Base-by-base conservation (phyloP, 768 basidiomycete species). In the Suillus cothurnatus region DNA sequence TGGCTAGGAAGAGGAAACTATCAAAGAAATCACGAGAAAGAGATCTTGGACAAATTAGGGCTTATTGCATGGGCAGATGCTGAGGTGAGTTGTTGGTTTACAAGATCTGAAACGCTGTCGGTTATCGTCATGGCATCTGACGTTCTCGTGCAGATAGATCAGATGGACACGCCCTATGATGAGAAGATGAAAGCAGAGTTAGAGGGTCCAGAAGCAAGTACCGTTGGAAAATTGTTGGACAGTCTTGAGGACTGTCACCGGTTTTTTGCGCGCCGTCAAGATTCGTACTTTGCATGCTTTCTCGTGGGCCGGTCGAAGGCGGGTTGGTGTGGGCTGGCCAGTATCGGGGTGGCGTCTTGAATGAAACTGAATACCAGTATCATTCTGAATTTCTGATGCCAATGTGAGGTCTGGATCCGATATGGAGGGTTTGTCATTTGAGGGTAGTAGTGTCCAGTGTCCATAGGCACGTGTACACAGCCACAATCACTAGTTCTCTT, bases 1-100 rank as follows among this genome's bases (percentile, higher is more conserved):
- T 86, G 84, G 82, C 77, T 88, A 6, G 85, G 86, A 11, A 58
- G 66, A 6, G 83, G 81, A 6, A 70, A 78, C 7, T 71, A 74
- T 66, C 76, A 75, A 66, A 61, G 7, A 19, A 74, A 75, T 21
- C 65, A 72, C 52, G 77, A 77, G 64, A 62, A 23, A 7, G 73
- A 72, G 32, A 67, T 82, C 28, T 72, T 85, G 26, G 38, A 62
- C 7, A 70, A 76, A 38, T 72, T 83, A 11, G 78, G 77, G 7
- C 70, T 81, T 43, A 67, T 63, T 39, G 70, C 69, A 56, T 75
- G 69, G 71, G 38, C 57, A 5, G 57, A 28, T 61, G 68, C 66
- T 34, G 64, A 64, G 62, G 68, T 66, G 61, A 43, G 69, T 71
- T 1, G 5, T 65, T 21, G 6, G 17, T 28, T 11, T 12, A 39